Evolutionary conservation across 139 green algal species (phyloP), one percentile per base, ranked within the genome.

Genomic region (Chlamydomonas eustigma): DNA sequence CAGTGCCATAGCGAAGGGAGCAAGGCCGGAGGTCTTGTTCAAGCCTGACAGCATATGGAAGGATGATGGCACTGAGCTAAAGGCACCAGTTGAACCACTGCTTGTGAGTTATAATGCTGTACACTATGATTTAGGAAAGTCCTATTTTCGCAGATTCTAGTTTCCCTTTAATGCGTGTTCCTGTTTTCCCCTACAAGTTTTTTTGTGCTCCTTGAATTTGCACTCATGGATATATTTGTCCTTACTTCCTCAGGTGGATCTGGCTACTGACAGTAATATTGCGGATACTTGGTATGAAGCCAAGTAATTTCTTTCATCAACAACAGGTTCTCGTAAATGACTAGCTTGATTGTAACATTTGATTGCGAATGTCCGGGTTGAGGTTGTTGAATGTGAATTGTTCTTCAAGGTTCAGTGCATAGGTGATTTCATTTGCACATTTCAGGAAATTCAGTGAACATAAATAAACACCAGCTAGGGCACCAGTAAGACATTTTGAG

Each of bases 251-350:
- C 77, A 78, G 31, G 93, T 99, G 37, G 90, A 93, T 35, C 88
- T 99, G 39, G 76, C 79, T 1, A 94, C 97, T 28, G 94, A 98
- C 76, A 91, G 86, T 37, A 97, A 98, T 33, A 83, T 79, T 38
- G 95, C 92, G 22, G 85, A 94, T 71, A 97, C 90, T 0, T 99
- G 95, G 95, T 98, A 94, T 71, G 94, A 97, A 38, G 95, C 95
- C 33, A 99, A 99, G 87, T 98, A 83, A 22, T 31, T n/a, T n/a
- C n/a, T n/a, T n/a, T n/a, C n/a, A n/a, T n/a, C n/a, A n/a, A n/a
- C n/a, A n/a, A n/a, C n/a, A n/a, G n/a, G n/a, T n/a, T n/a, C n/a
- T n/a, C n/a, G n/a, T n/a, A n/a, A n/a, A n/a, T n/a, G n/a, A n/a
- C n/a, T n/a, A n/a, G n/a, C n/a, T n/a, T n/a, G n/a, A n/a, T n/a